Evolutionary conservation across 352 stramenopile genomes (phyloP).

Genomic region (Pythium dissimile): DNA sequence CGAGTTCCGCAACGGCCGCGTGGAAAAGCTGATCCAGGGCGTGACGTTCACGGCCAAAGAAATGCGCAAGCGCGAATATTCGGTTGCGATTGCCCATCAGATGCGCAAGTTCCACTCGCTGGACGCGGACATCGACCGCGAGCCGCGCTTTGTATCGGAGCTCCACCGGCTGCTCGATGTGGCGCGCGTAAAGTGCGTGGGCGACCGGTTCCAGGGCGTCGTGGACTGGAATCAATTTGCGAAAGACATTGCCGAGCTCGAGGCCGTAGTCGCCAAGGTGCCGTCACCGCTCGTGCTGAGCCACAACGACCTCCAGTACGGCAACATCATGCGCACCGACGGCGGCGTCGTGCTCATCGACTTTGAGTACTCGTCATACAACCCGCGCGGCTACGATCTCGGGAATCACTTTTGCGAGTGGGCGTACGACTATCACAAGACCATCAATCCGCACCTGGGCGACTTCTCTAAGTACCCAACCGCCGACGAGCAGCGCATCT

Average conservation of each 20-base stretch:
- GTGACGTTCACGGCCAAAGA: constrained; percentile 59
- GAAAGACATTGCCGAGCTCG: constrained; percentile 50
- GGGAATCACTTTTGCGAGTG: constrained; percentile 93
- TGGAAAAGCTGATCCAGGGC: constrained; percentile 75
- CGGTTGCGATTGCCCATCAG: constrained; percentile 51
- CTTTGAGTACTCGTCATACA: constrained; percentile 94
- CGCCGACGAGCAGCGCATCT: constrained; percentile 53
- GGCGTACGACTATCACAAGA: constrained; percentile 83
- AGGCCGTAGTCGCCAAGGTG: constrained; percentile 48
- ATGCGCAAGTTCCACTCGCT: constrained; percentile 71
- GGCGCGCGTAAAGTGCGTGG: constrained; percentile 51
- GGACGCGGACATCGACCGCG: constrained; percentile 60
- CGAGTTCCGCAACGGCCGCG: constrained; percentile 74
- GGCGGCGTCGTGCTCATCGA: constrained; percentile 85
- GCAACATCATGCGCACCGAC: constrained; percentile 88
- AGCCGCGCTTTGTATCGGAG: constrained; percentile 51
- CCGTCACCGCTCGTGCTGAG: constrained; percentile 79
- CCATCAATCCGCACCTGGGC: constrained; percentile 68
- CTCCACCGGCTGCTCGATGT: constrained; percentile 56
- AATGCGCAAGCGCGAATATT: constrained; percentile 59
- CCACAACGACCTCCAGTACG: constrained; percentile 93
- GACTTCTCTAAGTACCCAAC: constrained; percentile 78
- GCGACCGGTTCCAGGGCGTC: constrained; percentile 35
- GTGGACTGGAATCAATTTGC: constrained; percentile 49
- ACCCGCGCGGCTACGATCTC: constrained; percentile 88